These are phyloP conservation scores for Aureobasidium sp. DNA, from an alignment of 2,329 filamentous ascomycete species.

Conservation along the genomic window DNA sequence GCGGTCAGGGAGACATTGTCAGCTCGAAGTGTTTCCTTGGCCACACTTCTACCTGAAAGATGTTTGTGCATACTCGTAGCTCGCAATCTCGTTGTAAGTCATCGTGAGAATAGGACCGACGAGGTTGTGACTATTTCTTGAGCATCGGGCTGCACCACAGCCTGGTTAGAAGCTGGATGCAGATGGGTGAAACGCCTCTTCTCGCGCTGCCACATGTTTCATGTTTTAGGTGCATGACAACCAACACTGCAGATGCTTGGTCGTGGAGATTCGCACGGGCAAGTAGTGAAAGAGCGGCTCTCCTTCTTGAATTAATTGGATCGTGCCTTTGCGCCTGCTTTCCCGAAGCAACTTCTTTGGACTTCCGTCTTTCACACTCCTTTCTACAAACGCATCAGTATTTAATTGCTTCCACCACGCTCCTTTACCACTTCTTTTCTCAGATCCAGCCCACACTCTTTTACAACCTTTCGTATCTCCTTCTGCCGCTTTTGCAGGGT, in stretches of 20 bases:
- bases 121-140: too few species aligned
- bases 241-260: conserved; percentile 5
- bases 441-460: conserved; percentile 3
- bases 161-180: too few species aligned
- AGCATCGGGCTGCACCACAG: too few species aligned
- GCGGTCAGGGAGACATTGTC: too few species aligned
- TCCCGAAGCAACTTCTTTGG: not conserved
- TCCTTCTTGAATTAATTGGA: conserved; percentile 4
- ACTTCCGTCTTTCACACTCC: conserved; percentile 8
- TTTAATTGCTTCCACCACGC: conserved; percentile 5
- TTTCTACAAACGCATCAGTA: conserved; percentile 5
- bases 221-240: conserved; percentile 8
- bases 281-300: not conserved
- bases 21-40: too few species aligned
- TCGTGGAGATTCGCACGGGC: not conserved
- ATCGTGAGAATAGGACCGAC: too few species aligned
- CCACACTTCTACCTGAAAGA: too few species aligned
- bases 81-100: too few species aligned
- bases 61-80: too few species aligned
- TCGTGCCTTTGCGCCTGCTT: not conserved
- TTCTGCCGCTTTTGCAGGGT: not conserved
- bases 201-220: conserved; percentile 7
- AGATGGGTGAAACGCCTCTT: not conserved
- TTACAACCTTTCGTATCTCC: not conserved
- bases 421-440: not conserved